Base-by-base conservation (phyloP, 2,329 filamentous ascomycete species). In the Colletotrichum neosansevieriae region DNA sequence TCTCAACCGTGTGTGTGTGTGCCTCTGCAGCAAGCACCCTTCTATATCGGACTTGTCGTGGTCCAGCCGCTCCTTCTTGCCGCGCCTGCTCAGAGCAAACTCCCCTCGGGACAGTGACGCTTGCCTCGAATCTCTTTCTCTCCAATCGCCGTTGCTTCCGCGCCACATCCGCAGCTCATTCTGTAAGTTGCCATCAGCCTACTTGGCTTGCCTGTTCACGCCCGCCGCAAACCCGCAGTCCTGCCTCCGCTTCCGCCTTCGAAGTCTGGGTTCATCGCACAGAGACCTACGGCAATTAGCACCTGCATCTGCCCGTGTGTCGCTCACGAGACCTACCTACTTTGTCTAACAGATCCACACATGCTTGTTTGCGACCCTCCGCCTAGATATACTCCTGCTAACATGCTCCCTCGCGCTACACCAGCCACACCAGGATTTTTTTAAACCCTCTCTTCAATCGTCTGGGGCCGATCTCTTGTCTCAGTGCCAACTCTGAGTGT, bases 61-160 rank as follows among this genome's bases (percentile, higher is more conserved):
- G 67, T 69, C 63, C 63, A 69, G 63, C 58, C 63, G 57, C 50
- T 69, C 67, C 63, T 69, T 69, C 57, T 36, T 64, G 45, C 24
- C 63, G 38, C 58, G 12, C 44, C 49, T 47, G 13, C 51, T 24
- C 51, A 21, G 47, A 53, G 53, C 67, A 69, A 67, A 67, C 57
- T 58, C 61, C 63, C 62, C 67, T 62, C 58, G 63, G 38, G 47
- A 51, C 7, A 32, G 24, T 58, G 36, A 45, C 21, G 38, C 57
- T 40, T 53, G 36, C 58, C 67, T 69, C 67, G 66, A 69, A 42
- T 40, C 19, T 6, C 32, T 19, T 50, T 24, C 24, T 36, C 44
- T 47, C 15, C 32, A 58, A 65, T 51, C 59, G 21, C 61, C 38
- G 65, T 36, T 65, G 54, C 65, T 68, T 36, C 54, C 54, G 47